Evolutionary conservation across 2,329 filamentous ascomycete genomes (phyloP), one percentile per base, ranked within the genome.

Genomic region (Scytalidium sp.): DNA sequence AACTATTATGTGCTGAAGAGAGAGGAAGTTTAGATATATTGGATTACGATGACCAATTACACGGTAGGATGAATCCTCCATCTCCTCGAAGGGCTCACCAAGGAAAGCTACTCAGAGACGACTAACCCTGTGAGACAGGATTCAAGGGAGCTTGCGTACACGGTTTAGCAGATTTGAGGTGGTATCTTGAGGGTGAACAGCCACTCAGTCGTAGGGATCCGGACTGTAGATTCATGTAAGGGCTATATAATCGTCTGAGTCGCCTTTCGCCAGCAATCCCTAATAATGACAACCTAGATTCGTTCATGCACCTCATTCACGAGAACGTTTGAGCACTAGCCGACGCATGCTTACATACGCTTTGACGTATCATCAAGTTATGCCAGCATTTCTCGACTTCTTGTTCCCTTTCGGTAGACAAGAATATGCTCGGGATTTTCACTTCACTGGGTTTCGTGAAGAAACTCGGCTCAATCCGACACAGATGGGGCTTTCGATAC

Each of bases 391-490:
- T 49, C 47, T 72, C 1, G 67, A 71, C 41, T 70, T 70, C 41
- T n/a, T 71, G 0, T 67, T 69, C 29, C 60, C 66, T 2, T 71
- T 70, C 47, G 68, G 68, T 1, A 49, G 53, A 11, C 64, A 65
- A 45, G 46, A 60, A 4, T 52, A 65, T 19, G 43, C 61, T 2
- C 46, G 60, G 49, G 70, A 72, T 45, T 65, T 66, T n/a, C 56
- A 66, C 41, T 70, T 68, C 42, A 65, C 63, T 46, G 69, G 67
- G 1, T 64, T 73, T 41, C 54, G 60, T 10, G 56, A 65, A 3
- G 65, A 67, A 13, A 60, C 43, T 19, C 50, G 50, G 2, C 49
- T 70, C 1, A 11, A 29, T 1, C 3, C 17, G 1, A 13, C 29
- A 9, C 50, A 53, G 0, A 36, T 25, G 41, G 53, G 55, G 2